phyloP scores from a whole-genome alignment of 371 early-diverging fungal species.

The Circinella minor region DNA sequence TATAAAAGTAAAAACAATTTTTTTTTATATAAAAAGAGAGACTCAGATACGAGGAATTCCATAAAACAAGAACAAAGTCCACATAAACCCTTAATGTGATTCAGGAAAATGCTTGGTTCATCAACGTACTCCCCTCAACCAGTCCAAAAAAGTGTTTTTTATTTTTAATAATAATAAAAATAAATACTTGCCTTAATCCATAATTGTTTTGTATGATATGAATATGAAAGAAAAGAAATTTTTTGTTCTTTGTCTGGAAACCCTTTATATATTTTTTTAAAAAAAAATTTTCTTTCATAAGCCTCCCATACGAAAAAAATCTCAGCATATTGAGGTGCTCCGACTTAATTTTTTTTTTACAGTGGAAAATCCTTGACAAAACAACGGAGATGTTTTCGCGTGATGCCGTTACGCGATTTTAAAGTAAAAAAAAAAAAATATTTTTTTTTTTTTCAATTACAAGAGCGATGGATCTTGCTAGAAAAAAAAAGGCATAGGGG shows the following conservation, averaged over 20 bases:
- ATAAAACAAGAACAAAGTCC: constrained; percentile 22
- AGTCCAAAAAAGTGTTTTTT: background rate
- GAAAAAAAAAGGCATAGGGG: too few species aligned
- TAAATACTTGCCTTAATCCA: background rate
- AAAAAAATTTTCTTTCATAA: background rate
- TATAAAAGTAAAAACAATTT: background rate
- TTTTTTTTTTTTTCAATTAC: too few species aligned
- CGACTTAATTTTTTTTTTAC: background rate
- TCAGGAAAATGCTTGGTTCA: constrained; percentile 12
- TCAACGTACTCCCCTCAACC: constrained; percentile 5
- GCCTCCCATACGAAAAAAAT: background rate
- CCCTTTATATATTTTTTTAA: background rate
- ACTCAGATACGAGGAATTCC: constrained; percentile 44
- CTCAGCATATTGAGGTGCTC: background rate
- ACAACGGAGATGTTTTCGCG: too few species aligned
- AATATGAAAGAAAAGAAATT: background rate
- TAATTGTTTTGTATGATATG: background rate
- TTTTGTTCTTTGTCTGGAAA: background rate
- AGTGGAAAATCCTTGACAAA: too few species aligned
- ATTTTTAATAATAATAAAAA: background rate
- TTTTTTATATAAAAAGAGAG: background rate
- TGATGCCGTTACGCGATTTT: too few species aligned
- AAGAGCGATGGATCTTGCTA: too few species aligned
- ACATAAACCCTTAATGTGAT: constrained; percentile 22
- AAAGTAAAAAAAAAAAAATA: too few species aligned